Evolutionary conservation across 208 protist species (phyloP).

Genomic region (Trypanosoma caninum): DNA sequence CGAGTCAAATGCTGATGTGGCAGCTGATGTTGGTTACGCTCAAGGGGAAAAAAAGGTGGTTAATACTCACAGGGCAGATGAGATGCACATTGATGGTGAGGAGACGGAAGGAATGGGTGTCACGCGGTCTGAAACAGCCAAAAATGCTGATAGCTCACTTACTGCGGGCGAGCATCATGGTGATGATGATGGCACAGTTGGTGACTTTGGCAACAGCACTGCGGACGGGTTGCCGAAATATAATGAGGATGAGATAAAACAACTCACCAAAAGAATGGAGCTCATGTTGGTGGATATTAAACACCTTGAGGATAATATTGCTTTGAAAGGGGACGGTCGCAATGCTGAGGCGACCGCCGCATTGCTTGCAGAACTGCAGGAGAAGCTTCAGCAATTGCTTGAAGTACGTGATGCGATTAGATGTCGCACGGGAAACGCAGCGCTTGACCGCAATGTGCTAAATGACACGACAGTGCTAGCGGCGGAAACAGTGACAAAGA

Average conservation of each 20-base stretch:
- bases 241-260: constrained; percentile 29
- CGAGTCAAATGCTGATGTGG: constrained; percentile 13
- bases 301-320: constrained; percentile 70
- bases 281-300: constrained; percentile 77
- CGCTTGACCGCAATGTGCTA: not conserved
- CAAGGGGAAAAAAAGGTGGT: constrained; percentile 6
- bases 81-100: constrained; percentile 14
- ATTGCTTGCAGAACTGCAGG: constrained; percentile 68
- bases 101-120: not conserved
- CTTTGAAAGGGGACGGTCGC: constrained; percentile 40
- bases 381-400: constrained; percentile 78
- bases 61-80: not conserved
- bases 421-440: constrained; percentile 32
- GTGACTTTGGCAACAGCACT: not conserved
- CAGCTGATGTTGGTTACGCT: constrained; percentile 6
- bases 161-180: no score
- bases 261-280: constrained; percentile 62
- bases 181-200: not conserved
- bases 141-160: no score
- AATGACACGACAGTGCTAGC: not conserved
- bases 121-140: no score
- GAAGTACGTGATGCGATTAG: constrained; percentile 77
- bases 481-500: not conserved
- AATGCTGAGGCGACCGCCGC: constrained; percentile 66
- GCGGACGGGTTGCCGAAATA: not conserved